Base-by-base conservation (phyloP, 257 asterid genomes). In the Solanum tarapatanum region DNA sequence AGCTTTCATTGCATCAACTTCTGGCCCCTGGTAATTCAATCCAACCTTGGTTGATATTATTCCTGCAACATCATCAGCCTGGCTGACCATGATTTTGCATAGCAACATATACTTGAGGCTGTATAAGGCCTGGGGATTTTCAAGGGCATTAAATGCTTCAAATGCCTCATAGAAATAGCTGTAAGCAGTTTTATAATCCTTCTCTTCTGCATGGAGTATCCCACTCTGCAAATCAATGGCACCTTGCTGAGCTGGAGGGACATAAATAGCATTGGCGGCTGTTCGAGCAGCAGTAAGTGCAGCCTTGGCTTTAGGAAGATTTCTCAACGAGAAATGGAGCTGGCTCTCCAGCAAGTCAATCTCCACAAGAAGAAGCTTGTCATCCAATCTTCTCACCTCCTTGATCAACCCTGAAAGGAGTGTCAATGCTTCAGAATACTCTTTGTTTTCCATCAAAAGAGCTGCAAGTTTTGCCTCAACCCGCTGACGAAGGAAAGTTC, bases 1-100 rank as follows among this genome's bases (percentile, higher is more conserved):
- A 32, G 93, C 92, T 90, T 90, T 91, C 93, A 91, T 91, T n/a
- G 93, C 93, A 89, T 91, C 93, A 12, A 91, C 90, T 80, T 91
- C 92, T 72, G 92, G 93, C 2, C 93, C 92, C 87, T 90, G 92
- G 82, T 91, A 91, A 45, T 91, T 92, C 87, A 91, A 77, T 55
- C 93, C 93, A 58, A 90, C 93, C 89, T 90, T 91, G 45, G 92
- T 83, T 6, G 93, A 87, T 77, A 91, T 91, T 86, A 91, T 91
- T 87, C 93, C 91, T 12, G 93, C 89, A 14, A 91, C 92, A 24
- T 91, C 92, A 66, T 91, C 92, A 37, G 93, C 91, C 86, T 89
- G 92, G 88, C 89, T 88, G 75, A 91, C 93, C 92, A 91, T 91
- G 87, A 91, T 89, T 86, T 91, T 91, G 88, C 93, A 91, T 6